Conservation (phyloP, 805 yeast species). For the Diddensiella transvaalensis region DNA sequence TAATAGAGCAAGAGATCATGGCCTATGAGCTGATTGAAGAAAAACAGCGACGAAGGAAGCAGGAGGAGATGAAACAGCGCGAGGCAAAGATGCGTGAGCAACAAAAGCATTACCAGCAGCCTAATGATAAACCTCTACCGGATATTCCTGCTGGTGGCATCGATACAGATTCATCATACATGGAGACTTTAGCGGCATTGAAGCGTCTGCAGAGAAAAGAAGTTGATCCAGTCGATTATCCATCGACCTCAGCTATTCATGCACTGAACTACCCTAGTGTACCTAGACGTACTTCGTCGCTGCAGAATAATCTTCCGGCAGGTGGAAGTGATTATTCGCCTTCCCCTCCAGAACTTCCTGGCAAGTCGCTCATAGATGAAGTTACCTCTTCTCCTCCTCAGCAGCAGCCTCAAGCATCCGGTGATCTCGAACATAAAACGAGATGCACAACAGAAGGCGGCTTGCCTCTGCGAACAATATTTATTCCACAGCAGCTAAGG, state of each 20-base stretch:
- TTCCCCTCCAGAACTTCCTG: not conserved
- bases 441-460: constrained; percentile 53
- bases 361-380: not conserved
- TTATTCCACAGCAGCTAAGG: constrained; percentile 46
- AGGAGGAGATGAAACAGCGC: not conserved
- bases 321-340: not conserved
- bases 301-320: not conserved
- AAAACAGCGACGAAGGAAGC: constrained; percentile 5
- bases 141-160: not conserved
- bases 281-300: not conserved
- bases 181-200: constrained; percentile 16
- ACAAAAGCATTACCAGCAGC: not conserved
- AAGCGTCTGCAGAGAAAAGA: constrained; percentile 11
- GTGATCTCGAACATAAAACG: constrained; percentile 21
- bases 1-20: constrained; percentile 21
- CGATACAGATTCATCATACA: constrained; percentile 6
- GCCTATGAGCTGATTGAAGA: constrained; percentile 10
- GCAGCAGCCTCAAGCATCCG: not conserved
- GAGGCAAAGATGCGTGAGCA: not conserved
- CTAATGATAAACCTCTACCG: constrained; percentile 2
- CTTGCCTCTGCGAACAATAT: constrained; percentile 48
- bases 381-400: not conserved
- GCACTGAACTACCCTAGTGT: not conserved
- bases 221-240: not conserved
- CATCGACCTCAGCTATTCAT: not conserved